phyloP scores from a whole-genome alignment of 192 early-diverging fungal species.

The Bifiguratus adelaidae region DNA sequence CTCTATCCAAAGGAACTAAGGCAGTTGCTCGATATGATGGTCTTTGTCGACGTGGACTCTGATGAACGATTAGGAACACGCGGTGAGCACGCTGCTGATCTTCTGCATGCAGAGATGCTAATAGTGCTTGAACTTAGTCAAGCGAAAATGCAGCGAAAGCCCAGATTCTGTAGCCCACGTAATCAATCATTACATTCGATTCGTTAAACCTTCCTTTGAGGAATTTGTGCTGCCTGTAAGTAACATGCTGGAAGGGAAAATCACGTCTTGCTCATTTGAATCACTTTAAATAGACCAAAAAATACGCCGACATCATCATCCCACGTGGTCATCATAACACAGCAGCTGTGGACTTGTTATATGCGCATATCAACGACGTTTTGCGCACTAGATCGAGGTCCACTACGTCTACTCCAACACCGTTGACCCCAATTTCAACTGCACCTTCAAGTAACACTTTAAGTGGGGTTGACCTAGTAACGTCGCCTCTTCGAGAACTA shows the following conservation, averaged over 20 bases:
- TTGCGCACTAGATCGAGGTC: no score
- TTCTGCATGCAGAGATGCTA: neutral
- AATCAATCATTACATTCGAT: constrained; percentile 57
- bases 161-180: constrained; percentile 35
- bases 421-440: no score
- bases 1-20: constrained; percentile 63
- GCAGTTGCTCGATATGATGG: constrained; percentile 60
- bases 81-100: constrained; percentile 12
- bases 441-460: no score
- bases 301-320: constrained; percentile 68
- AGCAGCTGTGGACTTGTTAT: constrained; percentile 53
- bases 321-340: constrained; percentile 52
- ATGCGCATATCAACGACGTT: constrained; percentile 21
- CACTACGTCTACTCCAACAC: no score
- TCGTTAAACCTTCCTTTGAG: constrained; percentile 81
- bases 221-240: constrained; percentile 74
- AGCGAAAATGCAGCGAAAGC: constrained; percentile 10
- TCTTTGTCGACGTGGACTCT: constrained; percentile 80
- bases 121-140: constrained; percentile 9
- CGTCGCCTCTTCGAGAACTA: no score
- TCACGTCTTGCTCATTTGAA: neutral
- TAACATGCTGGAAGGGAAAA: neutral
- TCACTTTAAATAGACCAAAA: constrained; percentile 40
- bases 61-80: constrained; percentile 56
- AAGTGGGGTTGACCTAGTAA: no score